A percentile compares a stretch with the other conserved stretches of the same genome.
These are phyloP conservation scores for Fusarium buxicola DNA, from an alignment of 2,329 filamentous ascomycete species.

Conservation along the genomic window DNA sequence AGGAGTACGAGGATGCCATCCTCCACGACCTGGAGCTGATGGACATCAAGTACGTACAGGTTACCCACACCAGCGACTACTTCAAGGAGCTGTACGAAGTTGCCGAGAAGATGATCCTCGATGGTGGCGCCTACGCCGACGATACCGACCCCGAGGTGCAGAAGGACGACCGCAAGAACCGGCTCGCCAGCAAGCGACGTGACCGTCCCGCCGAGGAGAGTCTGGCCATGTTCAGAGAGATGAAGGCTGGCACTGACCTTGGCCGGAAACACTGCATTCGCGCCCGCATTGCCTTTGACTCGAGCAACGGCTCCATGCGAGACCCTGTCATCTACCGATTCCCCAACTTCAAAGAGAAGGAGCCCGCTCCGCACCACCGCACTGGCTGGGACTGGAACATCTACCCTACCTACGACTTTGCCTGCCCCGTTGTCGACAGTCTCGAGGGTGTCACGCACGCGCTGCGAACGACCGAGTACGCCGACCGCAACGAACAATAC, in stretches of 20 bases:
- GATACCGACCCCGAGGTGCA: constrained; percentile 92
- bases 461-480: constrained; percentile 86
- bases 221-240: constrained; percentile 87
- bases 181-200: constrained; percentile 83
- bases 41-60: constrained; percentile 87
- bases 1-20: constrained; percentile 95
- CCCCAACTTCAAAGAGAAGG: constrained; percentile 68
- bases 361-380: constrained; percentile 72
- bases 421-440: constrained; percentile 83
- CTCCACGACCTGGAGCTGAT: constrained; percentile 91
- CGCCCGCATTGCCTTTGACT: constrained; percentile 91
- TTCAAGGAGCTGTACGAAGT: constrained; percentile 92
- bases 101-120: constrained; percentile 84
- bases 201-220: constrained; percentile 85
- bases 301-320: constrained; percentile 94
- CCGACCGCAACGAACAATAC: constrained; percentile 87
- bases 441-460: constrained; percentile 87
- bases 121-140: constrained; percentile 92
- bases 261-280: constrained; percentile 91
- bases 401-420: constrained; percentile 90
- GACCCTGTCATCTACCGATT: constrained; percentile 98
- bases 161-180: constrained; percentile 85
- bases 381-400: constrained; percentile 85
- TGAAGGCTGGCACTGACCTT: constrained; percentile 86
- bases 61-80: constrained; percentile 95